Evolutionary conservation across 805 yeast genomes (phyloP).

Genomic region (Hanseniaspora mollemarum): DNA sequence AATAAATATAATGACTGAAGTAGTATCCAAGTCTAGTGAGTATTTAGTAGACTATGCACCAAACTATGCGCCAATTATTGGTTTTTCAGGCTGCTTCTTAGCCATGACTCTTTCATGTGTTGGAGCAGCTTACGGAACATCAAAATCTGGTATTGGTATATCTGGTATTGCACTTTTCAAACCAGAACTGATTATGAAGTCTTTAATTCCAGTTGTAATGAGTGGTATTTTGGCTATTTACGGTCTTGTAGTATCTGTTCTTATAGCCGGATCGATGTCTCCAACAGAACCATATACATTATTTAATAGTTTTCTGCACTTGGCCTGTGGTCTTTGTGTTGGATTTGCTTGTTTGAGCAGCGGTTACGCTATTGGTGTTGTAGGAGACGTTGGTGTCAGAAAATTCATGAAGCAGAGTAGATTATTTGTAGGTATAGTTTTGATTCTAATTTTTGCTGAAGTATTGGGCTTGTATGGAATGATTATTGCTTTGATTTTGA

Average conservation of each 20-base stretch:
- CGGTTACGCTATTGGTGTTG: constrained; percentile 92
- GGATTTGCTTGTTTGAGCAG: constrained; percentile 95
- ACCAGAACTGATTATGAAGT: constrained; percentile 93
- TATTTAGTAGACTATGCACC: constrained; percentile 60
- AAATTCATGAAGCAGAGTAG: constrained; percentile 80
- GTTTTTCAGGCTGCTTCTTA: constrained; percentile 93
- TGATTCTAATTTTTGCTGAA: constrained; percentile 82
- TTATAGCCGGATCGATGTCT: constrained; percentile 80
- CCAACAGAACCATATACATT: constrained; percentile 72
- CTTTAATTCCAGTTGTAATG: constrained; percentile 94
- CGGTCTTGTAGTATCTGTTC: constrained; percentile 91
- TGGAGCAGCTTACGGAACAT: constrained; percentile 99
- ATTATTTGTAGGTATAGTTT: constrained; percentile 78
- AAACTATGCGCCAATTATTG: constrained; percentile 90
- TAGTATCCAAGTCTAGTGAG: constrained; percentile 25
- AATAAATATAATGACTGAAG: background rate
- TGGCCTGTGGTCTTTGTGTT: constrained; percentile 89
- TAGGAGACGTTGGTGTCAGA: constrained; percentile 87
- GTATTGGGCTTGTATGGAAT: constrained; percentile 85
- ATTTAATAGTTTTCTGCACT: constrained; percentile 95
- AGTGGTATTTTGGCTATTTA: constrained; percentile 94
- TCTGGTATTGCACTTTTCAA: constrained; percentile 95
- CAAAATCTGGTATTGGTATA: constrained; percentile 96
- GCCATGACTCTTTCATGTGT: constrained; percentile 85
- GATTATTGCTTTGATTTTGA: constrained; percentile 86